Evolutionary conservation across 352 stramenopile genomes (phyloP), one percentile per base, ranked within the genome.

Genomic region (Proteromonas lacertae): DNA sequence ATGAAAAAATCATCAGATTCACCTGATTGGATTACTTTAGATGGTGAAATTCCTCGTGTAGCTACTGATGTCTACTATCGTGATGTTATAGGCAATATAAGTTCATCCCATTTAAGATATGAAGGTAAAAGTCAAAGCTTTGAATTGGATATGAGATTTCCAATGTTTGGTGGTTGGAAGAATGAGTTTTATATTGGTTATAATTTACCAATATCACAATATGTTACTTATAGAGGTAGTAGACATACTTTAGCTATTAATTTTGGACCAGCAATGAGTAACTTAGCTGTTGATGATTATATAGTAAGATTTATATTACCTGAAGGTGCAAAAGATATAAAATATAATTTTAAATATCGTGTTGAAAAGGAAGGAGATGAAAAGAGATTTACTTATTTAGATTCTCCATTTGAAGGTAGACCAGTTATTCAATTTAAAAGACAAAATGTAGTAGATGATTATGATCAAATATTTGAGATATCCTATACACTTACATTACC

Each of bases 21-120:
- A 20, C 61, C 64, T 25, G 76, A 63, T 32, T 80, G 76, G 46
- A 46, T 70, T 34, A 56, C 66, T 38, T 50, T 80, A 42, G 40
- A 50, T 29, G 63, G 64, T 29, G 32, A 57, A 24, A 42, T 80
- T 33, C 66, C 66, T 2, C 59, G 56, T 25, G 52, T 77, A 32
- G 63, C 64, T 17, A 56, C 69, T 6, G 74, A 74, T 42, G 60
- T 80, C 31, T 80, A 80, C 55, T 80, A 80, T 49, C 64, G 66
- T 40, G 66, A 80, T 52, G 60, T 75, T 50, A 80, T 80, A 35
- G 66, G 66, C 28, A 80, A 80, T 44, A 61, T 80, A 36, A 75
- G 65, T 26, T 78, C 64, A 3, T 80, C 66, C 25, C 55, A 54
- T 9, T 41, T 78, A 30, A 62, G 58, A 28, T n/a, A n/a, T n/a